Base-by-base conservation (phyloP, 345 rosid species). In the Sisymbrium altissimum region DNA sequence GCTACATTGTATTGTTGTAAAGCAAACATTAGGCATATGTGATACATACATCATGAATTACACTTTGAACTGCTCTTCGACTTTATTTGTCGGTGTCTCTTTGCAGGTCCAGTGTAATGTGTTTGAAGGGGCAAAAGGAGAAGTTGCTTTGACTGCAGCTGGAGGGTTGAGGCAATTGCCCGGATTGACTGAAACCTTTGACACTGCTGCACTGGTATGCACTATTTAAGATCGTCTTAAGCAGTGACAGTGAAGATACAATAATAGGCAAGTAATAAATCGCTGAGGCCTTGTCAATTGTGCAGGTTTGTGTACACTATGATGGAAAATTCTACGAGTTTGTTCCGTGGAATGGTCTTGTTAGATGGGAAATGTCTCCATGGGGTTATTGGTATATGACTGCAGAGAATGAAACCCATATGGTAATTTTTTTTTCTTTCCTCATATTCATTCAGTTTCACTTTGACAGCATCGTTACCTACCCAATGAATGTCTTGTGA, bases 221-320 rank as follows among this genome's bases (percentile, higher is more conserved):
- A 71, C 61, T 38, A 40, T 9, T 39, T 49, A 50, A 59, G 6
- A 70, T 59, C 40, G 0, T 29, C 61, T 57, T 48, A 62, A 19
- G 71, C 23, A 50, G 7, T 50, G 41, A 21, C 32, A 19, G 35
- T 70, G 12, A 43, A 35, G 3, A 41, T 15, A 40, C 14, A 41
- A 21, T 57, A 55, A 38, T 17, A n/a, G 27, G 35, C 36, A 48
- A 65, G 19, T 56, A 77, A 30, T 29, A 39, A 33, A 23, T 54
- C 57, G 63, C 33, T 50, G 54, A 11, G 32, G 10, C 14, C 35
- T 61, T 71, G 44, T 46, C 27, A 43, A 35, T 63, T 78, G 14
- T 85, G 84, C 88, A 91, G 97, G 78, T 94, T 80, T 95, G 98
- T 77, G 93, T 94, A 41, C 98, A 94, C 68, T 84, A 88, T 77